Base-by-base conservation (phyloP, 2,329 filamentous ascomycete genomes). In the Dichotomopilus funicola region DNA sequence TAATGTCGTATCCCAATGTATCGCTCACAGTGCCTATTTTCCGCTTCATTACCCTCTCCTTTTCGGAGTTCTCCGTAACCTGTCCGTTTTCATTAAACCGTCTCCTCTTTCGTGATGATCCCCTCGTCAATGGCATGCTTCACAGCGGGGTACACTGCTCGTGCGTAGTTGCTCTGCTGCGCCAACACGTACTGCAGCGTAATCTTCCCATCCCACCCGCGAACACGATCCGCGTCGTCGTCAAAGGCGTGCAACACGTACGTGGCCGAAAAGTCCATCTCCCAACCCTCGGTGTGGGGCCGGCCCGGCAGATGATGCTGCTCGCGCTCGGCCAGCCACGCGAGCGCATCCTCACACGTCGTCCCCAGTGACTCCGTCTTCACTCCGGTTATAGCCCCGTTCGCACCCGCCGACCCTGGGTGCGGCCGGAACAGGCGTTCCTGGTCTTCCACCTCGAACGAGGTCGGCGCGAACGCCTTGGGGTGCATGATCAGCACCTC, bases 401-500 rank as follows among this genome's bases (percentile, higher is more conserved):
- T 33, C 19, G 1, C 9, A 9, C 38, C 12, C 19, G 11, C 4
- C 31, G 10, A n/a, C 10, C 5, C 8, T 40, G 2, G 46, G 6
- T 48, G 38, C 38, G 45, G 51, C 44, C 31, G 8, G 38, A 59
- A 56, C 41, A 61, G 33, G 2, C 43, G 33, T 45, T 47, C 45
- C 47, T 57, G 43, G 35, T 57, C 60, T 35, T 51, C 47, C n/a
- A 34, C 10, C 51, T 62, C 59, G 64, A 63, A 67, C 31, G 60
- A 59, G 6, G 58, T 58, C 1, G 66, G 65, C 8, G 64, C 56
- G 34, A 67, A 66, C 5, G 66, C 62, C 27, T 44, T 54, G 12
- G 53, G 50, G 35, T 67, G 54, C 53, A 68, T 34, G 43, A 66
- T 61, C 27, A 67, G 61, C 13, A 68, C 64, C 56, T 67, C 64